Base-by-base conservation (phyloP, 2,329 filamentous ascomycete species). In the Fusarium newnesense region DNA sequence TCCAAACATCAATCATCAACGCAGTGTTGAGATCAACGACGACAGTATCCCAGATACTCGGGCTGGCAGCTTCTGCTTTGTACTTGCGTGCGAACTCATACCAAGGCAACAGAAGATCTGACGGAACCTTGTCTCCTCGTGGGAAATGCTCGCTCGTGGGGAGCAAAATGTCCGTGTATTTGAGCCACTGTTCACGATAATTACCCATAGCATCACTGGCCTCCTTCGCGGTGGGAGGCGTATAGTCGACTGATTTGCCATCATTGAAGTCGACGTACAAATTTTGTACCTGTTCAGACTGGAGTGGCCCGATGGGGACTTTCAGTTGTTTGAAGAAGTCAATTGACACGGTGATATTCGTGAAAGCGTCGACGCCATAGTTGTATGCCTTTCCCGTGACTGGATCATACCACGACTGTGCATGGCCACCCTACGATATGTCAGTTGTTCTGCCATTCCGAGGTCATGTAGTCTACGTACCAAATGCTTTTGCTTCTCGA, bases 391-490 rank as follows among this genome's bases (percentile, higher is more conserved):
- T 37, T 28, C 49, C 32, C 9, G 49, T 37, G 2, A 37, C 18
- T 21, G 49, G 24, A 37, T 53, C 49, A 2, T 28, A 53, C 49
- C 49, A 53, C 1, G 49, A 5, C 9, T 53, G 18, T 4, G 49
- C n/a, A 6, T 53, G 49, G 9, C 49, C 49, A 4, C 49, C 49
- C 49, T 53, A 1, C 12, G 0, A 12, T 11, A 4, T 28, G 3
- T 53, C 13, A 53, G n/a, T 24, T 6, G 2, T 1, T 9, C 10
- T 24, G 8, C 8, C 11, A 7, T 24, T 0, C 13, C 9, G 2
- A 5, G 10, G 1, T 19, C 3, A 4, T 9, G 7, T 4, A 13
- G 1, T 12, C 6, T 26, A 52, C 2, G 6, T 16, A 52, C 49
- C 49, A 53, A 26, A 3, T 28, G 8, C 4, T 21, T 21, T 16